phyloP scores from a whole-genome alignment of 2,329 filamentous ascomycete species.

The Fusarium citri region DNA sequence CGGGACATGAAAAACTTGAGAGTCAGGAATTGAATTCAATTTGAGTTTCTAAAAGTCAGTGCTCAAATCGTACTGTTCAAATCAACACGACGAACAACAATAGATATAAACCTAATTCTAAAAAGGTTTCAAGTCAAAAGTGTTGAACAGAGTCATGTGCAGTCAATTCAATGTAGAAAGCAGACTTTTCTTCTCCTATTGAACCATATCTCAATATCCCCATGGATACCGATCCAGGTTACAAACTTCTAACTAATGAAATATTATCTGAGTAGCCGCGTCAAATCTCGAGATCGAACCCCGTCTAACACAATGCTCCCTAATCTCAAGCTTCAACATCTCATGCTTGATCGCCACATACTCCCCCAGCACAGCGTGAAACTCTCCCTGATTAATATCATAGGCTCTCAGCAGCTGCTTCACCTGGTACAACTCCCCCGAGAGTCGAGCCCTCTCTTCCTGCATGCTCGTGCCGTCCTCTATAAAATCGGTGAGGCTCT shows the following conservation, averaged over 20 bases:
- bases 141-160: too few relatives aligned
- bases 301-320: neutral
- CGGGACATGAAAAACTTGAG: too few relatives aligned
- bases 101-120: too few relatives aligned
- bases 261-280: neutral
- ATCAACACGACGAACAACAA: too few relatives aligned
- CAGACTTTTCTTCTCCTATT: neutral
- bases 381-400: neutral
- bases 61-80: too few relatives aligned
- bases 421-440: neutral
- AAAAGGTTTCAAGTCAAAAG: too few relatives aligned
- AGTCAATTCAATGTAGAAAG: too few relatives aligned
- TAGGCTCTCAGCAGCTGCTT: neutral
- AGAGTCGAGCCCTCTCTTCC: neutral
- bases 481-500: neutral
- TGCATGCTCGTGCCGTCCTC: neutral
- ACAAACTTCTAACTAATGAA: neutral
- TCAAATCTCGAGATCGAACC: neutral
- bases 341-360: neutral
- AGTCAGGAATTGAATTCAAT: too few relatives aligned
- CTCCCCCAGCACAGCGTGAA: neutral
- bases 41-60: too few relatives aligned
- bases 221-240: neutral
- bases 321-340: neutral
- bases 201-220: rapidly evolving